Conservation (phyloP, 257 asterid genomes). For the Fraxinus excelsior region DNA sequence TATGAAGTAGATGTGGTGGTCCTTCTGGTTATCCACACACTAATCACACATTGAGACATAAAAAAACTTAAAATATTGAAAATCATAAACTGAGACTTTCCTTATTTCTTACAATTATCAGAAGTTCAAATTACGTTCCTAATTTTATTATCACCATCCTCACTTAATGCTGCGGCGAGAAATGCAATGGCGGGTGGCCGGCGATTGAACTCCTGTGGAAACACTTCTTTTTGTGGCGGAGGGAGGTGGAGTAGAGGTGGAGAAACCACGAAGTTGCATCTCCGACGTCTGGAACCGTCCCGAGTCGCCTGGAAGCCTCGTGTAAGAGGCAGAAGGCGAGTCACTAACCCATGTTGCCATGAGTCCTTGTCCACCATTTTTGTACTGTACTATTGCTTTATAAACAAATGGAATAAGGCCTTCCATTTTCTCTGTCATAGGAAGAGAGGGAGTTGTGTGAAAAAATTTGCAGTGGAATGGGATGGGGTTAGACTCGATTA, state of each 20-base stretch:
- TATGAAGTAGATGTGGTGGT: background rate
- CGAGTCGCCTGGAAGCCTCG: slow-evolving; percentile 40
- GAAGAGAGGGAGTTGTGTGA: background rate
- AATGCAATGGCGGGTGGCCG: slow-evolving; percentile 10
- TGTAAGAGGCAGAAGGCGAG: slow-evolving; percentile 43
- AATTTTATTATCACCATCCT: background rate
- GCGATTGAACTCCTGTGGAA: slow-evolving; percentile 27
- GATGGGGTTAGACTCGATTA: slow-evolving; percentile 1
- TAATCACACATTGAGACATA: background rate
- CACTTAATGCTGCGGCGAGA: slow-evolving; percentile 1
- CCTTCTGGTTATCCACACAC: background rate
- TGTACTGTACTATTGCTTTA: slow-evolving; percentile 41
- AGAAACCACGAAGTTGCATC: slow-evolving; percentile 27
- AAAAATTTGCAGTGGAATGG: background rate
- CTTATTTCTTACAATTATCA: background rate
- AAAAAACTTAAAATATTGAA: background rate
- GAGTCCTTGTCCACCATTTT: slow-evolving; percentile 27
- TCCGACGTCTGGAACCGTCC: slow-evolving; percentile 34
- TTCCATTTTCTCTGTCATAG: slow-evolving; percentile 32
- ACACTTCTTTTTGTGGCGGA: slow-evolving; percentile 18
- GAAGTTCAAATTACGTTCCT: background rate
- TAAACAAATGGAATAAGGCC: slow-evolving; percentile 53
- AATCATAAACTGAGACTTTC: background rate
- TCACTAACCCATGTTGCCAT: slow-evolving; percentile 30
- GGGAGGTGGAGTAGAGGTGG: slow-evolving; percentile 28